Base-by-base conservation (phyloP, 192 early-diverging fungal genomes). In the Coemansia sp. region DNA sequence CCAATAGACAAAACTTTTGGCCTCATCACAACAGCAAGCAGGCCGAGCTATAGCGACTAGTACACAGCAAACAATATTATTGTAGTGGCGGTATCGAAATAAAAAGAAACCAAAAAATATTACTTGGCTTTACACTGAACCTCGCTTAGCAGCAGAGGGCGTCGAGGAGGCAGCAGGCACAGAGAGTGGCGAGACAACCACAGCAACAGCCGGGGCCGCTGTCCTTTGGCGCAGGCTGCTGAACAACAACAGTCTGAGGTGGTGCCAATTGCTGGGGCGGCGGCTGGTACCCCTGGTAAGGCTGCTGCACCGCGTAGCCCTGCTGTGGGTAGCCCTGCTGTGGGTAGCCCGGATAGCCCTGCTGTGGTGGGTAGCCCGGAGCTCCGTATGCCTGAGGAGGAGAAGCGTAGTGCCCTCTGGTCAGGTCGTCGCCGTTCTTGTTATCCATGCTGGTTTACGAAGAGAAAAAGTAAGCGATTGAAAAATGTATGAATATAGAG, bases 251-350 rank as follows among this genome's bases (percentile, higher is more conserved):
- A 24, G 46, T 31, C 31, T 31, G 31, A 31, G 31, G 31, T 31
- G 31, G 31, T 4, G 31, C 31, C 1, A 3, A 31, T 31, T 31
- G 31, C 31, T 31, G 31, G 31, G 31, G 31, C 1, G 46, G 20
- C 0, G 46, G 46, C 46, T 9, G 21, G 46, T 50, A 24, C 46
- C 20, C 7, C 18, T 16, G 46, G 46, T 24, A 24, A 5, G 23
- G 46, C 46, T 50, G 46, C n/a, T 20, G 18, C 23, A 18, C n/a
- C 8, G 40, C 39, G 46, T 40, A 40, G 1, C 31, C 9, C 55
- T 24, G 55, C 55, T 57, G 61, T 11, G 40, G 43, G 20, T 63
- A 63, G 37, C 33, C 14, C 61, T 63, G 61, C n/a, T 23, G 60
- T 8, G 34, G 23, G 26, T 59, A 61, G 1, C 60, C 38, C 61